Evolutionary conservation across 2,329 filamentous ascomycete genomes (phyloP), one percentile per base, ranked within the genome.

Genomic region (Pestalotiopsis sp.): DNA sequence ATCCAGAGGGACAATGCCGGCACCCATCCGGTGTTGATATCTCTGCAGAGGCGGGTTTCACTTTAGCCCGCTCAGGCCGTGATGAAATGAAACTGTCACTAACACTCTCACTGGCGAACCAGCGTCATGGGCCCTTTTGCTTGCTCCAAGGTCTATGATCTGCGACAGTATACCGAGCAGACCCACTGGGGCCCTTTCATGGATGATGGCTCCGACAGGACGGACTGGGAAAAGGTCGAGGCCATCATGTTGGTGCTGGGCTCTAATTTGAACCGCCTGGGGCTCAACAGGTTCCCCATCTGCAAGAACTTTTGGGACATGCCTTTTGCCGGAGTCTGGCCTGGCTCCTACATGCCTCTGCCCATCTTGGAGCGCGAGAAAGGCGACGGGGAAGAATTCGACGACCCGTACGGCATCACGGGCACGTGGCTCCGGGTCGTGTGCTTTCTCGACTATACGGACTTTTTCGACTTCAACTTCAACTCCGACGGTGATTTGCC

Each of bases 161-260:
- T 95, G 62, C 84, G 92, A 1, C 85, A 91, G 72, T 93, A 93
- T 77, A 91, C 87, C 0, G 77, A 81, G 2, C 77, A 79, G 31
- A 91, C 86, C 1, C 77, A 84, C 45, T 95, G 92, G 92, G 93
- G 93, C 0, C 93, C 93, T 0, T 95, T 93, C 74, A 81, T 86
- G 74, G 82, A 87, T 64, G 92, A 94, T 74, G 88, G 86, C 1
- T 85, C 83, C 2, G 85, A 82, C 66, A 78, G 80, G 4, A 90
- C 93, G 0, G 92, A 95, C 78, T 95, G 93, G 93, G 92, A 95
- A 78, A 93, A 92, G 80, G 81, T 94, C 12, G 92, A 95, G 78
- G 90, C 91, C 9, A 87, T 94, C 66, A 88, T 94, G 84, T 82
- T 94, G 3, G 88, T 91, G 2, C 78, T 95, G 3, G 87, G 86